Evolutionary conservation across 1,284 basidiomycete genomes (phyloP).

Genomic region (Testicularia cyperi): DNA sequence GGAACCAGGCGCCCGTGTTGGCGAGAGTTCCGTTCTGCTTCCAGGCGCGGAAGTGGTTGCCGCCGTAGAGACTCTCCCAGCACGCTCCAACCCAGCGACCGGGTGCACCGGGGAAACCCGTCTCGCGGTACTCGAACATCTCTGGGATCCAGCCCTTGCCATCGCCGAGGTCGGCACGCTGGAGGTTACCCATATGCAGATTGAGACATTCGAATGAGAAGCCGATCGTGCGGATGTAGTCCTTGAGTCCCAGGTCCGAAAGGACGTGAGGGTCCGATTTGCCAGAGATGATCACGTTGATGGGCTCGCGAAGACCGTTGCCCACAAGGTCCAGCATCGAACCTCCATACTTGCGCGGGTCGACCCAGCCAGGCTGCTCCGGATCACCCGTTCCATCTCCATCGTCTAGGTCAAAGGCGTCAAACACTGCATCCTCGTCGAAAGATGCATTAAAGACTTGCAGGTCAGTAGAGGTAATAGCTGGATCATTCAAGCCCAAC

Average conservation of each 20-base stretch:
- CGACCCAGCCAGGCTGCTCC: conserved; percentile 38
- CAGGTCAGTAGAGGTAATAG: conserved; percentile 13
- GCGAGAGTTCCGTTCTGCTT: conserved; percentile 60
- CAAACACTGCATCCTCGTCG: conserved; percentile 25
- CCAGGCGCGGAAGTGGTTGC: conserved; percentile 60
- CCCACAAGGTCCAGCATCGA: conserved; percentile 60
- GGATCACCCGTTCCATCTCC: conserved; percentile 28
- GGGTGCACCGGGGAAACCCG: conserved; percentile 52
- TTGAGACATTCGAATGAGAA: conserved; percentile 82
- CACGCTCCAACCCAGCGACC: conserved; percentile 57
- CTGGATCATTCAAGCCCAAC: conserved; percentile 17
- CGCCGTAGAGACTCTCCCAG: conserved; percentile 57
- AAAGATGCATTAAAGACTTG: conserved; percentile 23
- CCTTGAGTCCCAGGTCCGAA: conserved; percentile 72
- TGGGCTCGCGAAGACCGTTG: conserved; percentile 84
- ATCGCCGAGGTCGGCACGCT: conserved; percentile 81
- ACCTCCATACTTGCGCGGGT: conserved; percentile 38
- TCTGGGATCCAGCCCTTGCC: conserved; percentile 67
- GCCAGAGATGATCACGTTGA: conserved; percentile 83
- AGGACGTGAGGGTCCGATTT: conserved; percentile 75
- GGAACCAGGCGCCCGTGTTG: conserved; percentile 60
- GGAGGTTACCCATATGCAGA: conserved; percentile 72
- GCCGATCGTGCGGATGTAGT: conserved; percentile 70
- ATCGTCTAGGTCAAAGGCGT: conserved; percentile 32
- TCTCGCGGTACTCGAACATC: conserved; percentile 58